A percentile compares a stretch with the other conserved stretches of the same genome.
These are phyloP conservation scores for Ceratobasidium sp. DNA, from an alignment of 1,284 basidiomycete species.

Conservation along the genomic window DNA sequence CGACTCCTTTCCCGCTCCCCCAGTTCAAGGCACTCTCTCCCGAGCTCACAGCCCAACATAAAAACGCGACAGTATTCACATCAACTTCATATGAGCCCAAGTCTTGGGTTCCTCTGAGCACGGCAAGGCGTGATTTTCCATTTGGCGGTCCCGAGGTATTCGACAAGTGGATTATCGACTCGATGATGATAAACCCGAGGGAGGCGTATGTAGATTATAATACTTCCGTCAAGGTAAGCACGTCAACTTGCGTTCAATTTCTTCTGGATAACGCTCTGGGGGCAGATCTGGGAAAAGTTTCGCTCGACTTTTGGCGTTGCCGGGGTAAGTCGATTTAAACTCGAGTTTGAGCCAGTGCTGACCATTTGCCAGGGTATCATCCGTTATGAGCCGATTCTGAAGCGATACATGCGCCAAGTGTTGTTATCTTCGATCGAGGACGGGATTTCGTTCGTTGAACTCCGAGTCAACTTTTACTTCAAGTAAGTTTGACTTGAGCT, in stretches of 20 bases:
- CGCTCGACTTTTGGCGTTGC: conserved; percentile 64
- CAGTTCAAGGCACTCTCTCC: conserved; percentile 46
- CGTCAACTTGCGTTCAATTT: not conserved
- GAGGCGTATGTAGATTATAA: conserved; percentile 79
- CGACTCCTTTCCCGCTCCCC: conserved; percentile 52
- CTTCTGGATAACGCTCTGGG: not conserved
- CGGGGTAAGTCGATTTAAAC: conserved; percentile 57
- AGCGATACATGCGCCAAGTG: conserved; percentile 72
- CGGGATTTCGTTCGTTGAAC: conserved; percentile 79
- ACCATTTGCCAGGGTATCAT: conserved; percentile 63
- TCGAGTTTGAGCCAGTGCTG: not conserved
- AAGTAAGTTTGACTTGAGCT: conserved; percentile 60
- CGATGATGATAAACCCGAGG: conserved; percentile 72
- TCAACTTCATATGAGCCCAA: conserved; percentile 61
- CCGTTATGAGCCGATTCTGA: conserved; percentile 68
- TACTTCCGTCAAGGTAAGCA: conserved; percentile 68
- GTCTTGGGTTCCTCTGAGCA: conserved; percentile 67
- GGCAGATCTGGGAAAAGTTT: conserved; percentile 80
- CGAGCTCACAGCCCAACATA: not conserved
- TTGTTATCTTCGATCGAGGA: conserved; percentile 74
- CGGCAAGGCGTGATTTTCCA: conserved; percentile 68
- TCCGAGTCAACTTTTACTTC: conserved; percentile 73
- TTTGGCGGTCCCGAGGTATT: conserved; percentile 67
- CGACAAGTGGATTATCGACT: conserved; percentile 70
- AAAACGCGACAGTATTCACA: conserved; percentile 56